phyloP scores from a whole-genome alignment of 2,329 filamentous ascomycete species.

The Xylariaceae sp. region DNA sequence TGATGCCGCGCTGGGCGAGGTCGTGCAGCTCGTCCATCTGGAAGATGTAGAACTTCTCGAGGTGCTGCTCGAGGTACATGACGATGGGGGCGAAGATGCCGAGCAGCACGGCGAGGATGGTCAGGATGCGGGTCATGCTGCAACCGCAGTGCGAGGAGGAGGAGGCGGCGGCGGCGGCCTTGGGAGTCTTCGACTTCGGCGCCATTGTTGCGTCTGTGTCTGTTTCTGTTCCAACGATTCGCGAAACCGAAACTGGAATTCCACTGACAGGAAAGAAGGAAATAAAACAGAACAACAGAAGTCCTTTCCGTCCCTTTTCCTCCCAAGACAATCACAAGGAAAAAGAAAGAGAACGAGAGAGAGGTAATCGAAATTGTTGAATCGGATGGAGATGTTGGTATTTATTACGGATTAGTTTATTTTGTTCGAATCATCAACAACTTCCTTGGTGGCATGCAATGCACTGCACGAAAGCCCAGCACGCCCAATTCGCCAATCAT shows the following conservation, averaged over 20 bases:
- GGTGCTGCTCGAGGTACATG: conserved; percentile 53
- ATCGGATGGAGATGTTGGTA: not conserved
- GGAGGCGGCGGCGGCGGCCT: too few species aligned
- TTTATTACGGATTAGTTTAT: not conserved
- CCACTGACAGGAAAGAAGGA: conserved; percentile 4
- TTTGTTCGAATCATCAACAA: not conserved
- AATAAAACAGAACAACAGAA: not conserved
- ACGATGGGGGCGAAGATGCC: conserved; percentile 50
- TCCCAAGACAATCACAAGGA: too few species aligned
- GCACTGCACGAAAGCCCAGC: not conserved
- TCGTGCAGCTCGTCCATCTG: conserved; percentile 61
- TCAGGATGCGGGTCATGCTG: conserved; percentile 37
- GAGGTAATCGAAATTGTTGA: not conserved
- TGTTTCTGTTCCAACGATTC: not conserved
- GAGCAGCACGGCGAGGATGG: conserved; percentile 48
- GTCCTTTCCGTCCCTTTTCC: too few species aligned
- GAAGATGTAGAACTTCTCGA: conserved; percentile 70
- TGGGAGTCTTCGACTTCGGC: not conserved
- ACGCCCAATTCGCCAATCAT: too few species aligned
- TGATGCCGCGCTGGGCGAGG: conserved; percentile 60
- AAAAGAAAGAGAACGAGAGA: not conserved
- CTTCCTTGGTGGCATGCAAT: not conserved
- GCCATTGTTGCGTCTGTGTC: conserved; percentile 6
- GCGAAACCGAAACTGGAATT: not conserved
- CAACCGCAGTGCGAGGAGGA: not conserved